Evolutionary conservation across 2,329 filamentous ascomycete species (phyloP).

Genomic region (Colletotrichum plurivorum): DNA sequence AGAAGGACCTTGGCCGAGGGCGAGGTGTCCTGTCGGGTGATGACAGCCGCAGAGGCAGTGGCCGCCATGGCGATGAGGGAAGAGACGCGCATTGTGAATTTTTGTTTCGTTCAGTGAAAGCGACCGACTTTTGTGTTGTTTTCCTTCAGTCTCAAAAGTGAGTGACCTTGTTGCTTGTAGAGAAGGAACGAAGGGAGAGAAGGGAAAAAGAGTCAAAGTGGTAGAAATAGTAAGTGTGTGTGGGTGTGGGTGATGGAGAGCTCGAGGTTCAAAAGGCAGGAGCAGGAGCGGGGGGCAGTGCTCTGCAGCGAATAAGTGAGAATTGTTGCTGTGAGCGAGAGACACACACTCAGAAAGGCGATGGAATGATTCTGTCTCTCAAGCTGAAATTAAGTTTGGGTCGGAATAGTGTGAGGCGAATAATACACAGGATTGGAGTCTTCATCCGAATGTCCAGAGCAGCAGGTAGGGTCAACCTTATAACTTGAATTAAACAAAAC

Average conservation of each 20-base stretch:
- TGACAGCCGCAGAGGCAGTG: slow-evolving; percentile 34
- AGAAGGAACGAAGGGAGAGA: not conserved
- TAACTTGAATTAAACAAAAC: slow-evolving; percentile 20
- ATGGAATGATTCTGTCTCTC: not conserved
- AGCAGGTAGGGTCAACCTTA: slow-evolving; percentile 37
- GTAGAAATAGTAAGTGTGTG: no score
- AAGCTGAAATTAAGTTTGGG: slow-evolving; percentile 8
- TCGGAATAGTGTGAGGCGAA: slow-evolving; percentile 1
- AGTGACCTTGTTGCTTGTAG: no score
- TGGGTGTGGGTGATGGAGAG: no score
- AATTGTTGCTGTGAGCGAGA: not conserved
- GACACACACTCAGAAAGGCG: not conserved
- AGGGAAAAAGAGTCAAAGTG: not conserved
- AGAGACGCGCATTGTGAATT: slow-evolving; percentile 29
- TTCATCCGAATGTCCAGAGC: slow-evolving; percentile 18
- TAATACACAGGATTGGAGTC: slow-evolving; percentile 18
- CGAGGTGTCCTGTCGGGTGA: slow-evolving; percentile 22
- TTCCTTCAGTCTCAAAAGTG: no score
- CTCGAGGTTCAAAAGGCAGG: not conserved
- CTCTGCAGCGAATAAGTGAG: not conserved
- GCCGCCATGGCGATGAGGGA: slow-evolving; percentile 24
- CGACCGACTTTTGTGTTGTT: not conserved
- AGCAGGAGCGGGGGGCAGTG: not conserved
- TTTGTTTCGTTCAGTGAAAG: slow-evolving; percentile 1
- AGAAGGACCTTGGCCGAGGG: slow-evolving; percentile 54